Percentiles rank a stretch among this genome's conserved stretches.
Conservation (phyloP, 768 basidiomycete genomes). For the Tulasnella sp. region DNA sequence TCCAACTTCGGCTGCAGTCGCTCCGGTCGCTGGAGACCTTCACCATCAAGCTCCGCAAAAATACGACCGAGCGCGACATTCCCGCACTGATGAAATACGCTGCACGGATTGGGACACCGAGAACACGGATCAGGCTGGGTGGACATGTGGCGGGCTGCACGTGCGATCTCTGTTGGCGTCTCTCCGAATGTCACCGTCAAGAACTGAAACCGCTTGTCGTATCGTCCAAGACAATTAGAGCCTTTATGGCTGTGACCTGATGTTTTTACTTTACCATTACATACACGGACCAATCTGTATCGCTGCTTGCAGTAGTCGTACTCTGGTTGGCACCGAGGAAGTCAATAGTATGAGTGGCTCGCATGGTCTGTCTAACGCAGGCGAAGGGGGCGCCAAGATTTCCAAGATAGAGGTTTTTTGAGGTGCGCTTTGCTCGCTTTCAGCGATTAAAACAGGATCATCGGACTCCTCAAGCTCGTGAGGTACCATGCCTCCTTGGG, state of each 20-base stretch:
- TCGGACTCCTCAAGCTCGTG: no score
- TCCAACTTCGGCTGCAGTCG: neutral
- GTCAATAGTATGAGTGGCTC: neutral
- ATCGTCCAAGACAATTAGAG: neutral
- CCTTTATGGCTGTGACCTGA: neutral
- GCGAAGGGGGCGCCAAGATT: no score
- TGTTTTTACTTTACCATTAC: neutral
- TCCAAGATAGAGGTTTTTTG: no score
- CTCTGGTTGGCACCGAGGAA: neutral
- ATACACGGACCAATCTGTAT: neutral
- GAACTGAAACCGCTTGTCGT: neutral
- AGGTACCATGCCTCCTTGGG: no score
- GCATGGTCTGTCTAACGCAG: no score
- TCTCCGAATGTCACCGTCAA: neutral
- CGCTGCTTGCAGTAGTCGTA: neutral
- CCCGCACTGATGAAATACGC: neutral
- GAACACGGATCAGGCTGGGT: neutral
- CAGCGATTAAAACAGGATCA: no score
- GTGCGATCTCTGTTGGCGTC: neutral
- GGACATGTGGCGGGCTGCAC: neutral
- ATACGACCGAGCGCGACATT: neutral
- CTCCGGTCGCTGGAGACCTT: neutral
- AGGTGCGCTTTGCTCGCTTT: no score
- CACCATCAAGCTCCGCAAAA: neutral
- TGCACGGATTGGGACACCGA: neutral